Evolutionary conservation across 208 protist species (phyloP).

Genomic region (Tritrichomonas musculus): DNA sequence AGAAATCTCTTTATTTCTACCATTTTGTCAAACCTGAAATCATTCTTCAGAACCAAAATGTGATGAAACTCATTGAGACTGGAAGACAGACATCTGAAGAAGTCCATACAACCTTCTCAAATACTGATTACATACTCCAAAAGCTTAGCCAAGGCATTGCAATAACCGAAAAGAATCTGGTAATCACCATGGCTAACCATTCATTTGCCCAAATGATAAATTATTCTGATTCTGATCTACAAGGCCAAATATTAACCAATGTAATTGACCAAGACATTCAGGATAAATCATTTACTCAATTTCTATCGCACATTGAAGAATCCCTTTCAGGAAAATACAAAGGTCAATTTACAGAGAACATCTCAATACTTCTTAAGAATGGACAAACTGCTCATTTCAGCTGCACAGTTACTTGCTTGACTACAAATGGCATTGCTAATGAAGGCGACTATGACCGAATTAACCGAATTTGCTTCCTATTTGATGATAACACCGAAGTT

Average conservation of each 20-base stretch:
- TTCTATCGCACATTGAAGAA: neutral
- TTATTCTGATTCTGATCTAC: neutral
- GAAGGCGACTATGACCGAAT: neutral
- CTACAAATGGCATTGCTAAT: neutral
- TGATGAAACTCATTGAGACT: neutral
- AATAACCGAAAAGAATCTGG: neutral
- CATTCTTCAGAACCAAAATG: neutral
- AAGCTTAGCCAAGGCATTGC: neutral
- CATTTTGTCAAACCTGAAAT: neutral
- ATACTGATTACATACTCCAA: neutral
- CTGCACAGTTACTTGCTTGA: neutral
- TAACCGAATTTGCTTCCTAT: neutral
- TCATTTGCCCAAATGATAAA: neutral
- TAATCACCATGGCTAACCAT: neutral
- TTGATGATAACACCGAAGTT: neutral
- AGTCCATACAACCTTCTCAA: neutral
- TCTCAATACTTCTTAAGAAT: neutral
- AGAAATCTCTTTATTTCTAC: neutral
- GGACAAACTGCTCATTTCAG: neutral
- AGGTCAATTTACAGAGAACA: neutral
- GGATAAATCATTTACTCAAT: neutral
- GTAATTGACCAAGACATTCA: neutral
- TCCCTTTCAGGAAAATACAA: neutral
- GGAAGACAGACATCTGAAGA: neutral
- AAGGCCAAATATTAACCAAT: neutral